Percentiles rank a stretch among this genome's conserved stretches.
Evolutionary conservation across 2,329 filamentous ascomycete genomes (phyloP).

Genomic region (Ceratocystis lukuohia): DNA sequence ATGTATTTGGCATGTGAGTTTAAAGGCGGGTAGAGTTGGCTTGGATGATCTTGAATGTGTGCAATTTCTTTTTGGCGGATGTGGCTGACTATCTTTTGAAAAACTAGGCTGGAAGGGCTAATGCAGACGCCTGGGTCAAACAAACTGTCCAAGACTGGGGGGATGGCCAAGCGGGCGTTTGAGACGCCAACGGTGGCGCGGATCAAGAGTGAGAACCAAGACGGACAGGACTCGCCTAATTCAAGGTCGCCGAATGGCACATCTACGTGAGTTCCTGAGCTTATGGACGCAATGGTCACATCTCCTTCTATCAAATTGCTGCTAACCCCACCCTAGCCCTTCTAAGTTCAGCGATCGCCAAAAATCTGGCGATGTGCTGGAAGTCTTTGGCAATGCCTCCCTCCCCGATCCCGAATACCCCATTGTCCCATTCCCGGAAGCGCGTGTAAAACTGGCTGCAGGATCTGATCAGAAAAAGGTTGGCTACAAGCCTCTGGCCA

Average conservation of each 20-base stretch:
- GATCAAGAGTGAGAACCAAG: slow-evolving; percentile 32
- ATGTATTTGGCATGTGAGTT: slow-evolving; percentile 65
- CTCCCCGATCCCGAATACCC: slow-evolving; percentile 55
- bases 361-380: slow-evolving; percentile 69
- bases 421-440: slow-evolving; percentile 56
- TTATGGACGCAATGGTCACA: background rate
- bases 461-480: slow-evolving; percentile 86
- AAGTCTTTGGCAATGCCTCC: slow-evolving; percentile 53
- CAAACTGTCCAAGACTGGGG: slow-evolving; percentile 22
- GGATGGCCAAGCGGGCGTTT: slow-evolving; percentile 28
- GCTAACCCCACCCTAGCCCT: slow-evolving; percentile 27
- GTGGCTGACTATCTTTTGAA: too few species aligned
- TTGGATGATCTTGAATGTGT: too few species aligned
- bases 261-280: slow-evolving; percentile 11
- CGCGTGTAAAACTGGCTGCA: slow-evolving; percentile 72
- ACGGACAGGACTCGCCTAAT: slow-evolving; percentile 31
- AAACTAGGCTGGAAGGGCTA: slow-evolving; percentile 44
- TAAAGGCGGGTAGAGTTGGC: slow-evolving; percentile 24
- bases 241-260: slow-evolving; percentile 24
- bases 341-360: slow-evolving; percentile 60
- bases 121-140: slow-evolving; percentile 41
- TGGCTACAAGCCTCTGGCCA: slow-evolving; percentile 79
- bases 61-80: too few species aligned
- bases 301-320: background rate
- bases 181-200: slow-evolving; percentile 38